phyloP scores from a whole-genome alignment of 176 grass and related monocot species.

The Oryza officinalis region DNA sequence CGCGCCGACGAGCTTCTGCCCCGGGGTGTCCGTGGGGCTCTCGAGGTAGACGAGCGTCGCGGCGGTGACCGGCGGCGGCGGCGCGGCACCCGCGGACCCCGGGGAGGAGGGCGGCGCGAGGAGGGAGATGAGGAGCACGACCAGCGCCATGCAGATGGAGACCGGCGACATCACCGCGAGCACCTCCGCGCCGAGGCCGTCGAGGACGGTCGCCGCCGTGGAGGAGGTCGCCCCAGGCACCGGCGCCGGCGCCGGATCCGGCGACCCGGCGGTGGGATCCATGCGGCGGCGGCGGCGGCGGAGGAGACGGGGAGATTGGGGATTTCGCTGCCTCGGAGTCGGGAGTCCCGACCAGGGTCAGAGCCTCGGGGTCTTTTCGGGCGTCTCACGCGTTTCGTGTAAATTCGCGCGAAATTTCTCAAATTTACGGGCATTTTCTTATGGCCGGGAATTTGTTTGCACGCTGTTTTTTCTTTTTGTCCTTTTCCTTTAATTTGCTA shows the following conservation, averaged over 20 bases:
- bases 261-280: conserved; percentile 42
- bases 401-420: neutral
- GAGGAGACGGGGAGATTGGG: conserved; percentile 16
- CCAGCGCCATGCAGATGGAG: conserved; percentile 95
- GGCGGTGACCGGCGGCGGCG: conserved; percentile 59
- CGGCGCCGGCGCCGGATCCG: neutral
- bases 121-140: conserved; percentile 82
- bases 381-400: neutral
- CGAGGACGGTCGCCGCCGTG: conserved; percentile 54
- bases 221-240: neutral
- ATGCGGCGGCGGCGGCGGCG: conserved; percentile 23
- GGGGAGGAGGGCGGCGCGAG: conserved; percentile 50
- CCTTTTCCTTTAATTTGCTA: too few species aligned
- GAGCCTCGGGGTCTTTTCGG: neutral
- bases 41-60: conserved; percentile 84
- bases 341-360: neutral
- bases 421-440: neutral
- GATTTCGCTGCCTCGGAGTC: neutral
- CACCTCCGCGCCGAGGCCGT: conserved; percentile 78
- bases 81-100: conserved; percentile 15
- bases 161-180: conserved; percentile 88
- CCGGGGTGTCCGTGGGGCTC: conserved; percentile 59
- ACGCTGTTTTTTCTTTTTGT: too few species aligned
- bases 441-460: too few species aligned
- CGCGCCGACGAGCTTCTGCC: conserved; percentile 68